These are phyloP conservation scores for Suillus fuscotomentosus DNA, from an alignment of 768 basidiomycete genomes.

Conservation along the genomic window DNA sequence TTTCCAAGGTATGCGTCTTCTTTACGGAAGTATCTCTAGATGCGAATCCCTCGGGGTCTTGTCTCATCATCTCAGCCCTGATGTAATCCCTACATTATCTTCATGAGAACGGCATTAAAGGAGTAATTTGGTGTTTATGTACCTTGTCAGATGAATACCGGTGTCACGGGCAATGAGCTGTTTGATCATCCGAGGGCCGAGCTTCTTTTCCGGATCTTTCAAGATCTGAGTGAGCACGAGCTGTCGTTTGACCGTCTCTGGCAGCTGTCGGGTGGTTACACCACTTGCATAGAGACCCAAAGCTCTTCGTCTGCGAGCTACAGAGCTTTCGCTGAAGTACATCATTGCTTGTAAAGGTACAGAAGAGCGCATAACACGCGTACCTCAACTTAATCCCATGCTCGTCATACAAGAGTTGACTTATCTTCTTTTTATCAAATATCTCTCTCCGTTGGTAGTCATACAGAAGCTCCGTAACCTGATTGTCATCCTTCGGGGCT, in stretches of 20 bases:
- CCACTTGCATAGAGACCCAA: constrained; percentile 31
- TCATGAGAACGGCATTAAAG: neutral
- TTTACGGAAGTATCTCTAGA: constrained; percentile 12
- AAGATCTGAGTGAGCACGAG: constrained; percentile 35
- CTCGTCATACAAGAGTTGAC: constrained; percentile 23
- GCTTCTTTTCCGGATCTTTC: constrained; percentile 29
- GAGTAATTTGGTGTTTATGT: neutral
- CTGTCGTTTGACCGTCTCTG: constrained; percentile 29
- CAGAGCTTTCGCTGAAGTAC: constrained; percentile 26
- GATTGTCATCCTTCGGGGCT: constrained; percentile 26
- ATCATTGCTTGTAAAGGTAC: neutral
- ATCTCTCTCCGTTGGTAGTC: constrained; percentile 27
- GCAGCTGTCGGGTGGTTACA: constrained; percentile 26
- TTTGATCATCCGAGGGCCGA: constrained; percentile 29
- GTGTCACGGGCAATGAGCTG: constrained; percentile 28
- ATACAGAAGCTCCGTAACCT: constrained; percentile 14
- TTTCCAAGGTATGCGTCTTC: neutral
- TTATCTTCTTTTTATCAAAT: constrained; percentile 24
- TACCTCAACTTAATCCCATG: constrained; percentile 31
- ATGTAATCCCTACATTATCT: constrained; percentile 12
- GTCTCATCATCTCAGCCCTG: constrained; percentile 12
- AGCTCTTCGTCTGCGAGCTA: constrained; percentile 25
- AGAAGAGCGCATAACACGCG: constrained; percentile 7
- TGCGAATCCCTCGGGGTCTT: constrained; percentile 13
- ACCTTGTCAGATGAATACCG: constrained; percentile 34